A percentile compares a stretch with the other conserved stretches of the same genome.
Conservation (phyloP, 805 yeast genomes). For the Candida suzukii region DNA sequence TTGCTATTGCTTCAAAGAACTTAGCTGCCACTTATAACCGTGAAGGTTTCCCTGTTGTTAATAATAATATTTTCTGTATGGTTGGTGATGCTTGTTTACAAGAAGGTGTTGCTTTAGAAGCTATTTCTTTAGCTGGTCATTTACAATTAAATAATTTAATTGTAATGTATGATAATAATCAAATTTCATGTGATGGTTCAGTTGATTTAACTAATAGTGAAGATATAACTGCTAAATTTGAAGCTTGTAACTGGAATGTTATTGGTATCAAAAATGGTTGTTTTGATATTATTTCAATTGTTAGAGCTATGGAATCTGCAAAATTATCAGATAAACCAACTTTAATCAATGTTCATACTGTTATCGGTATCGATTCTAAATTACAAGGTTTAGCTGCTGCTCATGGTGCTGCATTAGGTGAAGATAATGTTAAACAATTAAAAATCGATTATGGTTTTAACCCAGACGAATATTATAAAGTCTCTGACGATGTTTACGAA, state of each 20-base stretch:
- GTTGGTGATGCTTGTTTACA: constrained; percentile 35
- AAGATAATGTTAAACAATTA: constrained; percentile 15
- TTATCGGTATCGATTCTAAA: constrained; percentile 27
- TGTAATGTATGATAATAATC: constrained; percentile 31
- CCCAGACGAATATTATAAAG: constrained; percentile 13
- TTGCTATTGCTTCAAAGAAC: constrained; percentile 31
- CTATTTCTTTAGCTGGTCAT: constrained; percentile 33
- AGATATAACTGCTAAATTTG: constrained; percentile 25
- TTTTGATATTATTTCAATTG: constrained; percentile 22
- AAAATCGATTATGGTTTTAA: constrained; percentile 12
- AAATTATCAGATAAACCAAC: constrained; percentile 27
- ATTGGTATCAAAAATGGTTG: constrained; percentile 28
- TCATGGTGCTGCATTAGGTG: constrained; percentile 30
- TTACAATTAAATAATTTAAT: constrained; percentile 28
- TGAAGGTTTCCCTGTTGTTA: constrained; percentile 23
- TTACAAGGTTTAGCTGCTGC: constrained; percentile 25
- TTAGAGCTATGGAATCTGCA: constrained; percentile 21
- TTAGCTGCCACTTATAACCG: constrained; percentile 28
- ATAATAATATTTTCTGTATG: constrained; percentile 25
- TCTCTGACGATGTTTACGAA: constrained; percentile 22
- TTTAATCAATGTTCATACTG: constrained; percentile 26
- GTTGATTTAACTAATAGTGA: constrained; percentile 28
- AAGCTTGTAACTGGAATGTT: constrained; percentile 30
- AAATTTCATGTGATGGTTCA: constrained; percentile 31
- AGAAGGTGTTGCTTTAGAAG: constrained; percentile 33